These are phyloP conservation scores for Candolleomyces efflorescens DNA, from an alignment of 768 basidiomycete species.

Conservation along the genomic window DNA sequence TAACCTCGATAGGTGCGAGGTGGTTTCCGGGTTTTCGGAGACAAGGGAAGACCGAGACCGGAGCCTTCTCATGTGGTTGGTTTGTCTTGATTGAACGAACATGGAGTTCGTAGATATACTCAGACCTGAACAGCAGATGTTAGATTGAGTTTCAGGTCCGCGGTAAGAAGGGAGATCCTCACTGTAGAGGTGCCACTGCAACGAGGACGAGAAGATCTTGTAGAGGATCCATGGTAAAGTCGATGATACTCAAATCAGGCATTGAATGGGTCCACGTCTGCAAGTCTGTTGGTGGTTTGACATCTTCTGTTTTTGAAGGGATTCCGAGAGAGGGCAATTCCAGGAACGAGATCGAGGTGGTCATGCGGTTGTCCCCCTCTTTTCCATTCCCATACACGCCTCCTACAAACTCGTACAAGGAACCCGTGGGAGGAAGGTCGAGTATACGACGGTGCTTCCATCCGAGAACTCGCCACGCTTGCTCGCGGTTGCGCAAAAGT, in stretches of 20 bases:
- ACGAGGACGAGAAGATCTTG: conserved; percentile 53
- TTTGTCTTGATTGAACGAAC: conserved; percentile 48
- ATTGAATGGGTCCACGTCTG: conserved; percentile 42
- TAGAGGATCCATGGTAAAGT: conserved; percentile 55
- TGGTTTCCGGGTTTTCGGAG: conserved; percentile 26
- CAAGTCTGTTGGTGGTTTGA: conserved; percentile 5
- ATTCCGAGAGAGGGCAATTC: conserved; percentile 37
- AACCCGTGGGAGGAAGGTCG: conserved; percentile 38
- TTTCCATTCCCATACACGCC: conserved; percentile 48
- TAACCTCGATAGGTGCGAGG: conserved; percentile 25
- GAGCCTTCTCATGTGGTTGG: conserved; percentile 43
- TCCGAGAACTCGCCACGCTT: conserved; percentile 42
- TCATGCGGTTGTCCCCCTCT: conserved; percentile 37
- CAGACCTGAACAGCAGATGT: conserved; percentile 24
- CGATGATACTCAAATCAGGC: conserved; percentile 39
- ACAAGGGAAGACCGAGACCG: conserved; percentile 34
- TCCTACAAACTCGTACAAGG: conserved; percentile 48
- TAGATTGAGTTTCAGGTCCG: neutral
- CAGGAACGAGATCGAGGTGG: conserved; percentile 45
- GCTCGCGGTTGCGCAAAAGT: conserved; percentile 37
- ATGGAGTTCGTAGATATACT: conserved; percentile 44
- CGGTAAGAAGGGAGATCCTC: conserved; percentile 14
- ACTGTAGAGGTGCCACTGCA: conserved; percentile 38
- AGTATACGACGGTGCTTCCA: conserved; percentile 35
- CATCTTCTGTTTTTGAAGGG: conserved; percentile 14